Conservation (phyloP, 1,284 basidiomycete genomes). For the Ceratobasidium sp. region DNA sequence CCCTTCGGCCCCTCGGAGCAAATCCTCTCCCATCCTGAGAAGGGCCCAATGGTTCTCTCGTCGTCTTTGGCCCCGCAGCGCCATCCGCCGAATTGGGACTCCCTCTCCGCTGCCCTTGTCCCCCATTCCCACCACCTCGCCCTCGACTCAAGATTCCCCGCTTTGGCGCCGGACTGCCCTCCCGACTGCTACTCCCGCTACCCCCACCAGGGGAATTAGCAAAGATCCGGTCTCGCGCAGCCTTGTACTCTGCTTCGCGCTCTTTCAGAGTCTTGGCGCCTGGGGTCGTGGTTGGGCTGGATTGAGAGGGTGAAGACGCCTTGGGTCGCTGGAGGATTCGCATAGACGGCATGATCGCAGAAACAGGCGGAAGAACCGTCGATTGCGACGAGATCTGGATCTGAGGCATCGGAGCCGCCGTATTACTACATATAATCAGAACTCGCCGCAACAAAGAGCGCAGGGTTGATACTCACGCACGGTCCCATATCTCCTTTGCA, state of each 20-base stretch:
- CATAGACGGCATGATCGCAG: constrained; percentile 46
- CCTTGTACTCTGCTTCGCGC: constrained; percentile 50
- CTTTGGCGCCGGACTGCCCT: constrained; percentile 41
- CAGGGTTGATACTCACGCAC: constrained; percentile 42
- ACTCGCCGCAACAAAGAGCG: constrained; percentile 21
- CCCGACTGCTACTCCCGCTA: constrained; percentile 29
- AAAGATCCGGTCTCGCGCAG: constrained; percentile 51
- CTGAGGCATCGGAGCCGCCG: constrained; percentile 45
- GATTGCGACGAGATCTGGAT: constrained; percentile 40
- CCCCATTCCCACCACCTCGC: constrained; percentile 21
- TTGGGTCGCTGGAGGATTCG: constrained; percentile 50
- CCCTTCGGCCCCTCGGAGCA: constrained; percentile 34
- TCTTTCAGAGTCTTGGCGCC: constrained; percentile 48
- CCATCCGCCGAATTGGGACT: constrained; percentile 24
- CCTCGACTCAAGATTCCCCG: constrained; percentile 35
- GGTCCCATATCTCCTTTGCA: constrained; percentile 39
- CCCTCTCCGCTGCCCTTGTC: constrained; percentile 27
- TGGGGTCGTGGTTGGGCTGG: constrained; percentile 8
- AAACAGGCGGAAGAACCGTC: constrained; percentile 43
- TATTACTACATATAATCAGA: constrained; percentile 29
- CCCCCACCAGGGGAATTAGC: constrained; percentile 30
- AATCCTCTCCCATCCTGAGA: constrained; percentile 24
- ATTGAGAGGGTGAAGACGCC: constrained; percentile 42
- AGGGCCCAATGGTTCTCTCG: constrained; percentile 32
- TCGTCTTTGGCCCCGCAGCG: neutral